These are phyloP conservation scores for Toxicodendron radicans DNA, from an alignment of 345 rosid species.

Conservation along the genomic window DNA sequence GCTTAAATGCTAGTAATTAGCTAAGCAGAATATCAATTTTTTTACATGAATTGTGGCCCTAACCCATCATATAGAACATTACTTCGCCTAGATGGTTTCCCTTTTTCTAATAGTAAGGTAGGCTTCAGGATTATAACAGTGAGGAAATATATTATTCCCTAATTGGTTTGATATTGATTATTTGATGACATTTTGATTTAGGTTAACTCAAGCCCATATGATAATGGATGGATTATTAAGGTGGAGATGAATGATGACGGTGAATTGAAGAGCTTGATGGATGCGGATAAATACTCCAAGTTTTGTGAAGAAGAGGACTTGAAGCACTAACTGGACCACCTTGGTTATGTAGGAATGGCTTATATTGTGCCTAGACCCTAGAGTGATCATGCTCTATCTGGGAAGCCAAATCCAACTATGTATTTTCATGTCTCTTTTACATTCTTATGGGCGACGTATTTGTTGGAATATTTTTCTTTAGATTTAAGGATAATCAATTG, in stretches of 20 bases:
- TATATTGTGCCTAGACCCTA: neutral
- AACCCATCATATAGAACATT: neutral
- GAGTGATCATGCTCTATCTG: neutral
- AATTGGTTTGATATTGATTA: neutral
- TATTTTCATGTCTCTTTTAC: neutral
- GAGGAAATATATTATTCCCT: neutral
- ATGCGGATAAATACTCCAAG: slow-evolving; percentile 70
- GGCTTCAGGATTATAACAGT: neutral
- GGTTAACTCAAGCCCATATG: slow-evolving; percentile 87
- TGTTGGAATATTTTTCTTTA: slow-evolving; percentile 1
- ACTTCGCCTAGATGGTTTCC: neutral
- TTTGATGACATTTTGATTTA: slow-evolving; percentile 17
- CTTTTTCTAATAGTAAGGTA: neutral
- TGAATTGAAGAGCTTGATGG: slow-evolving; percentile 74
- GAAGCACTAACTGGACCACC: slow-evolving; percentile 53
- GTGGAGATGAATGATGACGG: slow-evolving; percentile 56
- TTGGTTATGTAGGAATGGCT: neutral
- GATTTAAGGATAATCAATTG: slow-evolving; percentile 1
- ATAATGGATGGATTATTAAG: slow-evolving; percentile 86
- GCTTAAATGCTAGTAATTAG: too few relatives aligned
- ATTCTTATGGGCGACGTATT: neutral
- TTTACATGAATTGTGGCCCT: neutral
- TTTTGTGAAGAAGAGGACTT: slow-evolving; percentile 96
- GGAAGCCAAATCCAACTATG: neutral
- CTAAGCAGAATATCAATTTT: too few relatives aligned